Percentiles rank a stretch among this genome's conserved stretches.
These are phyloP conservation scores for Lachancea nothofagi DNA, from an alignment of 805 yeast genomes.

Conservation along the genomic window DNA sequence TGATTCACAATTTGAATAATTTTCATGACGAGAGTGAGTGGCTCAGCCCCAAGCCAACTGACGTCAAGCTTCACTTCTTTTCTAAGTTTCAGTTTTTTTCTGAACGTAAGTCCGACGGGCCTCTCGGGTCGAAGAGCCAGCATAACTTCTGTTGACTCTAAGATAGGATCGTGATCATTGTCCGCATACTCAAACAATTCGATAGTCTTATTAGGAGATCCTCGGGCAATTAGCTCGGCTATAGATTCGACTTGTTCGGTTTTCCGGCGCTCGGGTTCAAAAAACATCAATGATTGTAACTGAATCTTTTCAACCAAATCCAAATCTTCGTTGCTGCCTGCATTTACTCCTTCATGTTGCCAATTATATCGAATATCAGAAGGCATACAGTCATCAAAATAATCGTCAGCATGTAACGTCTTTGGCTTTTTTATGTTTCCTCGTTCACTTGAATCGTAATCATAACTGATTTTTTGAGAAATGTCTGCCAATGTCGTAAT, in stretches of 20 bases:
- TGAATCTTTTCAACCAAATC: conserved; percentile 3
- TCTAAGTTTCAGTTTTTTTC: conserved; percentile 20
- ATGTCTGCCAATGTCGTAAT: conserved; percentile 21
- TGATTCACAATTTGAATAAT: conserved; percentile 18
- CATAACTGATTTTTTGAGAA: conserved; percentile 16
- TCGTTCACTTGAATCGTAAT: background rate
- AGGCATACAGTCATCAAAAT: conserved; percentile 10
- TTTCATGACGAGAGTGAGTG: conserved; percentile 18
- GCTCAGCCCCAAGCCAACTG: conserved; percentile 26
- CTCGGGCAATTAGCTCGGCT: conserved; percentile 7
- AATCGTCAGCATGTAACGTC: conserved; percentile 11
- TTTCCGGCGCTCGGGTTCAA: conserved; percentile 2
- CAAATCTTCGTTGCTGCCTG: background rate
- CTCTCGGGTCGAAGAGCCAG: conserved; percentile 21
- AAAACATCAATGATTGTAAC: conserved; percentile 5
- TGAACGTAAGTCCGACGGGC: conserved; percentile 28
- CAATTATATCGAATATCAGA: background rate
- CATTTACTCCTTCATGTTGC: background rate
- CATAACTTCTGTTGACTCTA: conserved; percentile 18
- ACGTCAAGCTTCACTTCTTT: conserved; percentile 13
- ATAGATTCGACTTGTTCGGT: conserved; percentile 10
- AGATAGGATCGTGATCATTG: conserved; percentile 14
- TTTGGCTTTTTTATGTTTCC: background rate
- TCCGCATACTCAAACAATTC: conserved; percentile 27
- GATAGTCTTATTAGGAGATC: conserved; percentile 14